phyloP scores from a whole-genome alignment of 495 filamentous ascomycete species.

The Jackrogersella multiformis region DNA sequence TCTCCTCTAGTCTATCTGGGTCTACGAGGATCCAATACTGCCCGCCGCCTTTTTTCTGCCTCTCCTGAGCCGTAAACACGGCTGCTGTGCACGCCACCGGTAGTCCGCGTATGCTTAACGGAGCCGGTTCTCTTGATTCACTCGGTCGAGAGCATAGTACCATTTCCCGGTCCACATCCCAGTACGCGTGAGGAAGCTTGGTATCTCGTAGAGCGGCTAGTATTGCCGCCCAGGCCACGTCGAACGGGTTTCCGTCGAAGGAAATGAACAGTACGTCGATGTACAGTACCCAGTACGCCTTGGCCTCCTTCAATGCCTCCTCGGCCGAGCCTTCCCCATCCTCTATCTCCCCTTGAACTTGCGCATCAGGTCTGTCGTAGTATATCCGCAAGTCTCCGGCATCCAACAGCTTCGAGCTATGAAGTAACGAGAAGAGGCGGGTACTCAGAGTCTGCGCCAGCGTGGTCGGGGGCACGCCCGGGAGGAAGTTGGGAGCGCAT shows the following conservation, averaged over 20 bases:
- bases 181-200: constrained; percentile 79
- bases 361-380: constrained; percentile 63
- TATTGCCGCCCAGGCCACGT: constrained; percentile 86
- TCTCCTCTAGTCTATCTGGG: constrained; percentile 90
- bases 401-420: constrained; percentile 69
- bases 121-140: constrained; percentile 52
- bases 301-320: constrained; percentile 61
- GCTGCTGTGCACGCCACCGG: constrained; percentile 78
- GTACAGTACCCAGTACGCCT: constrained; percentile 93
- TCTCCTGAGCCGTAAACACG: constrained; percentile 75
- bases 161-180: constrained; percentile 82
- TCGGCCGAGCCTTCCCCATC: constrained; percentile 47
- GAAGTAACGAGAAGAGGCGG: constrained; percentile 76
- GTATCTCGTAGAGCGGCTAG: constrained; percentile 84
- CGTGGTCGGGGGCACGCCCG: constrained; percentile 79
- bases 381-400: constrained; percentile 73
- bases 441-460: constrained; percentile 85
- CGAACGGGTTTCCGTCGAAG: constrained; percentile 88
- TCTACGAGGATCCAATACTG: constrained; percentile 83
- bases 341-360: constrained; percentile 45
- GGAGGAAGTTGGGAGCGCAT: constrained; percentile 83
- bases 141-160: constrained; percentile 73
- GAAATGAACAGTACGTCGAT: constrained; percentile 92
- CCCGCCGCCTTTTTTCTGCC: constrained; percentile 57
- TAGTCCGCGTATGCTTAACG: constrained; percentile 64